These are phyloP conservation scores for Rhodotorula sphaerocarpa DNA, from an alignment of 768 basidiomycete species.

Conservation along the genomic window DNA sequence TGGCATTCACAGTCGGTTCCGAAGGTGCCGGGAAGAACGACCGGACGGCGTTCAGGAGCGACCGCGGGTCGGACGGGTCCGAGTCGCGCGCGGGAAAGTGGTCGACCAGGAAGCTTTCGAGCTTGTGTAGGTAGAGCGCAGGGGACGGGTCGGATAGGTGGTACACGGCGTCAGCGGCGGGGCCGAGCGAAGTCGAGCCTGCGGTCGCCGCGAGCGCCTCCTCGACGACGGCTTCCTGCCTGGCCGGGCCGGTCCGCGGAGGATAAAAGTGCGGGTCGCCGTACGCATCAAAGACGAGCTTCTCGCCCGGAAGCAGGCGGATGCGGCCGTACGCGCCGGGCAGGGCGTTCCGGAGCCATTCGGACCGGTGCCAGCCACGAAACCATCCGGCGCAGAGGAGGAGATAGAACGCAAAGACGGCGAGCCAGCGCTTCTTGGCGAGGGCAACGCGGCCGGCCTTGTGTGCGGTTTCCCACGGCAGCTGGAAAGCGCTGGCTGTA, in stretches of 20 bases:
- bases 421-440: background rate
- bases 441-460: background rate
- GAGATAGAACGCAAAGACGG: background rate
- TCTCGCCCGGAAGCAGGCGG: background rate
- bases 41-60: constrained; percentile 31
- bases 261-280: background rate
- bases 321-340: background rate
- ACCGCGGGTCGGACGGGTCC: constrained; percentile 14
- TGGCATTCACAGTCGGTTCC: background rate
- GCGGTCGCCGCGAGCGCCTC: background rate
- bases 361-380: too few species aligned
- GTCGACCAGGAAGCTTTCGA: constrained; percentile 26
- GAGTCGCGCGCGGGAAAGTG: constrained; percentile 26
- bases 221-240: background rate
- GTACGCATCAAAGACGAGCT: background rate
- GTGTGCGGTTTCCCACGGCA: too few species aligned
- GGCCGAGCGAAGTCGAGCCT: constrained; percentile 19
- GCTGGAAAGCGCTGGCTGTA: too few species aligned
- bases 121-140: constrained; percentile 16
- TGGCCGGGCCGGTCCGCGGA: background rate
- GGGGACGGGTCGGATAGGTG: constrained; percentile 17
- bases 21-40: constrained; percentile 26
- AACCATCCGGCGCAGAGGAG: background rate
- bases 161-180: constrained; percentile 28
- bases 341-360: background rate